Base-by-base conservation (phyloP, 2,329 filamentous ascomycete species). In the Sporothrix inflata region DNA sequence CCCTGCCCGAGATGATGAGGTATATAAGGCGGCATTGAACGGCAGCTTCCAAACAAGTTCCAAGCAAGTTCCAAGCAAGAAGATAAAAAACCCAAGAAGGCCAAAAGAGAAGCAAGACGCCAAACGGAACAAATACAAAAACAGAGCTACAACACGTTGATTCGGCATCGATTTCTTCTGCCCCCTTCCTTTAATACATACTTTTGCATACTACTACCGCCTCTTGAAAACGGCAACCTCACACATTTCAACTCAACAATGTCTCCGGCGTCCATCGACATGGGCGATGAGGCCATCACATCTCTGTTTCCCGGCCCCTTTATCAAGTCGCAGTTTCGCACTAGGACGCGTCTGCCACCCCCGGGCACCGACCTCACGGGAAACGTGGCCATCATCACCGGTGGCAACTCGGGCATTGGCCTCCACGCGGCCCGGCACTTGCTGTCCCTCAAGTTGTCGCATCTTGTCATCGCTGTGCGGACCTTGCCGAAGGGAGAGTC, bases 371-470 rank as follows among this genome's bases (percentile, higher is more conserved):
- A 74, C 63, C 75, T 76, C 0, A 12, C 71, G 16, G 75, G 75
- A 6, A 72, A 77, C 30, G 74, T 76, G 2, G 72, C 80, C 53
- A 74, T 82, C 63, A 72, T 83, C 27, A 81, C 80, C 4, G 82
- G 81, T 7, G 76, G 79, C 30, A 82, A 81, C 70, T 76, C 73
- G 7, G 80, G 82, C 1, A 71, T 83, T 4, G 81, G 80, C 6
- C 74, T 80, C 4, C 79, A 82, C 74, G 76, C 78, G n/a, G 77
- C 78, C 14, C 75, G 76, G 6, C 79, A 83, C 49, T 76, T 81
- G n/a, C 77, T 80, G 40, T 69, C 70, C 5, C 78, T 81, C 1
- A 76, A 77, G 6, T 77, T 80, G 5, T 72, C 75, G 2, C 78
- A 76, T 14, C 76, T 83, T 42, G 80, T 83, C 53, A 75, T 84